phyloP scores from a whole-genome alignment of 768 basidiomycete genomes.

The Pisolithus orientalis region DNA sequence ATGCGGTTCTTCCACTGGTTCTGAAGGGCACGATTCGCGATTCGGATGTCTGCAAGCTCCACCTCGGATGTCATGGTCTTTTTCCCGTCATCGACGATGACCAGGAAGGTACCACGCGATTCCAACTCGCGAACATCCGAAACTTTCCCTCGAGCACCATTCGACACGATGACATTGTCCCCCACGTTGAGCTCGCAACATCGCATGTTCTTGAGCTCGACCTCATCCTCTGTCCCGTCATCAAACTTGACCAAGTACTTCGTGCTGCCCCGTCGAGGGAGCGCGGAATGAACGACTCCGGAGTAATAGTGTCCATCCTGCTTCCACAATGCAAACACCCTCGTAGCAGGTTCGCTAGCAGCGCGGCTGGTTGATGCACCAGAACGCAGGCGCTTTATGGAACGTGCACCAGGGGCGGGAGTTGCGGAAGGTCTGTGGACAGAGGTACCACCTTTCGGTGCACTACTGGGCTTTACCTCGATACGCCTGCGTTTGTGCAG shows the following conservation, averaged over 20 bases:
- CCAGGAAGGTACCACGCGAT: conserved; percentile 25
- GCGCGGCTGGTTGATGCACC: conserved; percentile 21
- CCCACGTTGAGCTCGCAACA: conserved; percentile 41
- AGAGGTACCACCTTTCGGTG: conserved; percentile 20
- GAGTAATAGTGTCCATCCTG: conserved; percentile 54
- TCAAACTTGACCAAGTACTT: conserved; percentile 59
- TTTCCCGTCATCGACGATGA: conserved; percentile 36
- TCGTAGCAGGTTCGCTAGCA: conserved; percentile 33
- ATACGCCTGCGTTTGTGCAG: conserved; percentile 42
- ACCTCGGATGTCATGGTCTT: conserved; percentile 23
- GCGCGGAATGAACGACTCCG: conserved; percentile 42
- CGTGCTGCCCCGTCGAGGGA: conserved; percentile 9
- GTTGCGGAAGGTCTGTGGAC: conserved; percentile 23
- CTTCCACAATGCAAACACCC: conserved; percentile 69
- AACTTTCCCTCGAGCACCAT: conserved; percentile 24
- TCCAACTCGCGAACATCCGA: conserved; percentile 26
- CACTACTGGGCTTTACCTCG: conserved; percentile 16
- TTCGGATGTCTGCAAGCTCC: conserved; percentile 35
- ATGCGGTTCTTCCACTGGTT: conserved; percentile 50
- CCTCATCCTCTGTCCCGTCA: conserved; percentile 43
- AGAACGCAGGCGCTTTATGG: conserved; percentile 36
- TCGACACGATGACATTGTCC: conserved; percentile 46
- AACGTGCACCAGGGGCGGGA: conserved; percentile 26
- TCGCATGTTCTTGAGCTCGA: conserved; percentile 52
- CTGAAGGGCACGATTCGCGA: conserved; percentile 46